These are phyloP conservation scores for Dictyostelium gargantuum DNA, from an alignment of 208 protist species.

Conservation along the genomic window DNA sequence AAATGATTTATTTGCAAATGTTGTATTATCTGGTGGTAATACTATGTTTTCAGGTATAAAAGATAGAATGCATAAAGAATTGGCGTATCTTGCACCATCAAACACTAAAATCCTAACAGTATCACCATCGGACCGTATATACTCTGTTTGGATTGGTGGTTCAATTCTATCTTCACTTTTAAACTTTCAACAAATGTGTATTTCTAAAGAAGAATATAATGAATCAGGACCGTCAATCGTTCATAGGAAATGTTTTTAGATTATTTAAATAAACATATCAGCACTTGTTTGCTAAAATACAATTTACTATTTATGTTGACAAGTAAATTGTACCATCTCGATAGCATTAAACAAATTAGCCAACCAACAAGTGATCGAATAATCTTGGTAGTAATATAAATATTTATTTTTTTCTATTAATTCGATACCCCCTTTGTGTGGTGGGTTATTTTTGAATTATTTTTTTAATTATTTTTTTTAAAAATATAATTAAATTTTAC, in stretches of 20 bases:
- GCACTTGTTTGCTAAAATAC: too few relatives aligned
- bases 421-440: too few relatives aligned
- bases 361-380: too few relatives aligned
- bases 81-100: constrained; percentile 92
- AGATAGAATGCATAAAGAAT: constrained; percentile 96
- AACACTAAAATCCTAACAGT: constrained; percentile 94
- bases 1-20: constrained; percentile 92
- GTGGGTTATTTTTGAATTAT: too few relatives aligned
- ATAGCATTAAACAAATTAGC: too few relatives aligned
- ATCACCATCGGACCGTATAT: constrained; percentile 94
- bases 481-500: too few relatives aligned
- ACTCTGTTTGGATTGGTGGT: constrained; percentile 97
- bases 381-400: too few relatives aligned
- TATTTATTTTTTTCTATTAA: too few relatives aligned
- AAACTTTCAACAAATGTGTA: constrained; percentile 98
- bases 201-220: constrained; percentile 98
- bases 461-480: too few relatives aligned
- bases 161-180: constrained; percentile 96
- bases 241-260: constrained; percentile 94
- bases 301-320: too few relatives aligned
- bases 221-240: constrained; percentile 97
- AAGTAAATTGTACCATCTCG: too few relatives aligned
- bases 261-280: too few relatives aligned
- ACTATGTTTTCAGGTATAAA: constrained; percentile 97
- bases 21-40: constrained; percentile 95